Evolutionary conservation across 1,284 basidiomycete genomes (phyloP), one percentile per base, ranked within the genome.

Genomic region (Puccinia hordei): DNA sequence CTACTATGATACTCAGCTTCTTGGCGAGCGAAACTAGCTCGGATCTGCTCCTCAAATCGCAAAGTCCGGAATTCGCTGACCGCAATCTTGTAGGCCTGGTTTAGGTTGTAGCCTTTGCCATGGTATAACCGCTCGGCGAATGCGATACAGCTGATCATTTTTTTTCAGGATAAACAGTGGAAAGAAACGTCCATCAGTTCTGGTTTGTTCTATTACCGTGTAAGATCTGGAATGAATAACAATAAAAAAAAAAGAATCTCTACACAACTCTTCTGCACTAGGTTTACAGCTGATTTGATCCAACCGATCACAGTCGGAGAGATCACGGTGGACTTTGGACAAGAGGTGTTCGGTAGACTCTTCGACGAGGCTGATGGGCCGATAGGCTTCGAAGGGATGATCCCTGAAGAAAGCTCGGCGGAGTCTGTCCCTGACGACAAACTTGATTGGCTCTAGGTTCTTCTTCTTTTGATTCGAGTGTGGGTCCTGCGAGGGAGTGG

Each of bases 331-430:
- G 41, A 73, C 22, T 71, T 68, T 65, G 17, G 13, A 24, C 8
- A 63, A 8, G 22, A 46, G 49, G 27, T 61, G 78, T 27, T 59
- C 27, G 46, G 66, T 4, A 13, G 59, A 27, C n/a, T 51, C 38
- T 66, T 80, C 78, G 49, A 80, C 30, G 35, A 80, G 46, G 49
- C 10, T 51, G 27, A 73, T 4, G 13, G 78, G 78, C 24, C 78
- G 53, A 73, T 80, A 80, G 35, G 78, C 78, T 51, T 80, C 78
- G 55, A 80, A 80, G 4, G 78, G 78, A 73, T 80, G 78, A 44
- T 80, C 78, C n/a, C 59, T 46, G 51, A 38, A 80, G 49, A 80
- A 80, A 27, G 78, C 78, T 49, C 55, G 65, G 10, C 78, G 33
- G 27, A 80, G 44, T 44, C 27, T n/a, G 63, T 80, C 78, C 6